Percentiles rank a stretch among this genome's conserved stretches.
Evolutionary conservation across 148 eudicot species (phyloP).

Genomic region (Pharnaceum exiguum): DNA sequence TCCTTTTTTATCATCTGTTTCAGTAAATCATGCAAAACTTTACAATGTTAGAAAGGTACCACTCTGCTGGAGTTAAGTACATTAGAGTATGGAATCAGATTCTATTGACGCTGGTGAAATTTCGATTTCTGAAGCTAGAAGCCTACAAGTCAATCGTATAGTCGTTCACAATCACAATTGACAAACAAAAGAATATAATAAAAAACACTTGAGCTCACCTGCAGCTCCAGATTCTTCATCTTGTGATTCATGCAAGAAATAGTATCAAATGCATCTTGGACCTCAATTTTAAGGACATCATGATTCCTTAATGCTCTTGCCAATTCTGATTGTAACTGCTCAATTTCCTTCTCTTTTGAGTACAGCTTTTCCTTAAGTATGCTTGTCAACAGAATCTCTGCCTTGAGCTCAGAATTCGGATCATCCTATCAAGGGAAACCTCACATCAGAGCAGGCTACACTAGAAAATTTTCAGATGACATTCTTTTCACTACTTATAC

Average conservation of each 20-base stretch:
- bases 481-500: too few relatives aligned
- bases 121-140: too few relatives aligned
- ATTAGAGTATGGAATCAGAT: too few relatives aligned
- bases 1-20: slow-evolving; percentile 25
- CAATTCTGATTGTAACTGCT: slow-evolving; percentile 21
- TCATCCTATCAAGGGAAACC: slow-evolving; percentile 4
- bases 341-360: slow-evolving; percentile 25
- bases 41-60: too few relatives aligned
- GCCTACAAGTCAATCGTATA: too few relatives aligned
- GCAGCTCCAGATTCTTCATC: slow-evolving; percentile 34
- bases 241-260: slow-evolving; percentile 29
- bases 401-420: slow-evolving; percentile 23
- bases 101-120: too few relatives aligned
- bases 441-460: background rate
- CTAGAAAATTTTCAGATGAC: too few relatives aligned
- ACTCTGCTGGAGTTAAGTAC: too few relatives aligned
- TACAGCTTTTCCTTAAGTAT: slow-evolving; percentile 27
- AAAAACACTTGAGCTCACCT: slow-evolving; percentile 18
- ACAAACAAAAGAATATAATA: too few relatives aligned
- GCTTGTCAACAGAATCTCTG: slow-evolving; percentile 25
- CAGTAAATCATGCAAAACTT: too few relatives aligned
- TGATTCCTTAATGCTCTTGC: slow-evolving; percentile 17
- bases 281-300: slow-evolving; percentile 22
- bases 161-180: too few relatives aligned
- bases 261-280: slow-evolving; percentile 24